Percentiles rank a stretch among this genome's conserved stretches.
Conservation (phyloP, 2,329 filamentous ascomycete genomes). For the Pyricularia sp. region DNA sequence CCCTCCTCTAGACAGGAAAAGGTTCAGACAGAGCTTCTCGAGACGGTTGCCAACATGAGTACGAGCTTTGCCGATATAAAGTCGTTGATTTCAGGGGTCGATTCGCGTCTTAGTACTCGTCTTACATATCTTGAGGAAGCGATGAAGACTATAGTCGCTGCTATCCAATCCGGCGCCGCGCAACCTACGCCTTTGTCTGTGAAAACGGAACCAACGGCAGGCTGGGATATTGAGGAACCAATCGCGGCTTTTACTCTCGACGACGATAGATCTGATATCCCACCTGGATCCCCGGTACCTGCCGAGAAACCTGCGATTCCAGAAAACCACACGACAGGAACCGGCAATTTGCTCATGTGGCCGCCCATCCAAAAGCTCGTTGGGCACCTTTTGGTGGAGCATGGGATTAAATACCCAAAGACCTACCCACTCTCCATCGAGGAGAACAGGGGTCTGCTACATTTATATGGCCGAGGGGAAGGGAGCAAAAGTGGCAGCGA, state of each 20-base stretch:
- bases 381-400: slow-evolving; percentile 30
- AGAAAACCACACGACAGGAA: slow-evolving; percentile 82
- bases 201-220: background rate
- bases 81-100: background rate
- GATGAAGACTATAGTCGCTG: background rate
- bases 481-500: slow-evolving; percentile 48
- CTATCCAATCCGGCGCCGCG: background rate
- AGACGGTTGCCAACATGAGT: background rate
- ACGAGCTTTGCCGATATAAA: background rate
- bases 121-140: background rate
- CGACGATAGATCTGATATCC: slow-evolving; percentile 28
- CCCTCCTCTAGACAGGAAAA: background rate
- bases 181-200: background rate
- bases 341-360: slow-evolving; percentile 73
- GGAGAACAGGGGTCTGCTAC: slow-evolving; percentile 62
- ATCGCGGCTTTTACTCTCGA: background rate
- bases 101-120: background rate
- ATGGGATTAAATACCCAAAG: slow-evolving; percentile 39
- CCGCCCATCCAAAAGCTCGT: slow-evolving; percentile 58
- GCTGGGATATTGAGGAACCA: background rate
- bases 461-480: slow-evolving; percentile 72
- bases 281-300: slow-evolving; percentile 38
- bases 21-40: background rate
- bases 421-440: slow-evolving; percentile 73
- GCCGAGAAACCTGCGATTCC: slow-evolving; percentile 63